phyloP scores from a whole-genome alignment of 257 asterid genomes.

The Rhazya stricta region DNA sequence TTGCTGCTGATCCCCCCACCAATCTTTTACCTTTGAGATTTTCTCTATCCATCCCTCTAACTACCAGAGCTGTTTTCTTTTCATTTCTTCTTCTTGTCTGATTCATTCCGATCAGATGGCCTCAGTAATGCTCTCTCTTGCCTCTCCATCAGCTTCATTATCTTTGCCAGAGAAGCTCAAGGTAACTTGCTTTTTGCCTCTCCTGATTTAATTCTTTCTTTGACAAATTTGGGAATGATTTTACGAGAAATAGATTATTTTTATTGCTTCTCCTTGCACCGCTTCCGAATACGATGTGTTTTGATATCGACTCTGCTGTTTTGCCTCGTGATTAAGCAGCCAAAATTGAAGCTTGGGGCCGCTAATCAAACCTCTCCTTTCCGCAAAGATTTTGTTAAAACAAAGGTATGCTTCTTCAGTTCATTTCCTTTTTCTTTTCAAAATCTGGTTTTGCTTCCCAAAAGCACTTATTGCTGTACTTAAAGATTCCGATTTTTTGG shows the following conservation, averaged over 20 bases:
- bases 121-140: slow-evolving; percentile 40
- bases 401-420: slow-evolving; percentile 40
- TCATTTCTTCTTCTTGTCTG: not conserved
- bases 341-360: slow-evolving; percentile 34
- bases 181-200: slow-evolving; percentile 19
- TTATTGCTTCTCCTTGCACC: no score
- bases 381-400: slow-evolving; percentile 31
- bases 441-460: not conserved
- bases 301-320: not conserved
- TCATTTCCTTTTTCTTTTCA: not conserved
- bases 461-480: not conserved
- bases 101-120: slow-evolving; percentile 36
- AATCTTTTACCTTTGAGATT: no score
- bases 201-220: not conserved
- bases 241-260: no score
- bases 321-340: slow-evolving; percentile 32
- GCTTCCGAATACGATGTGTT: not conserved
- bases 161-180: slow-evolving; percentile 33
- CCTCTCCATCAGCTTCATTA: slow-evolving; percentile 32
- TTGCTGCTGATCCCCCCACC: no score
- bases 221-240: no score
- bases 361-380: slow-evolving; percentile 30
- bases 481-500: not conserved
- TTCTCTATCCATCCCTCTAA: not conserved
- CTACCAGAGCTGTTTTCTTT: not conserved